phyloP scores from a whole-genome alignment of 2,329 filamentous ascomycete genomes.

The Paecilomyces fulvus region DNA sequence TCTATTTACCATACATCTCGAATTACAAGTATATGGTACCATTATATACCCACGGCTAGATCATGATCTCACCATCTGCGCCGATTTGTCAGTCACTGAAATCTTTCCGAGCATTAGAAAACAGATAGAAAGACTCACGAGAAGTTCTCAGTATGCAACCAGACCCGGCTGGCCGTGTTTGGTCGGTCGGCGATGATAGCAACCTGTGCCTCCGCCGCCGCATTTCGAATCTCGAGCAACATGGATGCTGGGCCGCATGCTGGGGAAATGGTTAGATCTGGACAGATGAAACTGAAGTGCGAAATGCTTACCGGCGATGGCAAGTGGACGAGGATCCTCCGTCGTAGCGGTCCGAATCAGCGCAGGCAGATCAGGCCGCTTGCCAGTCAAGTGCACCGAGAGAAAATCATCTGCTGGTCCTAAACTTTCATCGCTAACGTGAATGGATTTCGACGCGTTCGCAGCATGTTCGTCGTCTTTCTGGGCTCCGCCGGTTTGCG shows the following conservation, averaged over 20 bases:
- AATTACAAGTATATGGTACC: background rate
- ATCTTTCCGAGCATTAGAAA: background rate
- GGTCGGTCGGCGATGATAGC: conserved; percentile 21
- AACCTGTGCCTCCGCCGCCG: conserved; percentile 37
- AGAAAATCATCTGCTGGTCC: background rate
- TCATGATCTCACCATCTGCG: background rate
- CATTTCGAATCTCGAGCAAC: conserved; percentile 42
- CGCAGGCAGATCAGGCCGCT: conserved; percentile 26
- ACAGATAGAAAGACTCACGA: conserved; percentile 28
- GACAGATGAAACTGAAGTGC: background rate
- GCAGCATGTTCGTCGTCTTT: background rate
- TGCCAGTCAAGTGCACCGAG: conserved; percentile 5
- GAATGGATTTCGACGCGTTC: conserved; percentile 2
- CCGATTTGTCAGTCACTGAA: background rate
- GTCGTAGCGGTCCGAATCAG: conserved; percentile 10
- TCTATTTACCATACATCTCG: background rate
- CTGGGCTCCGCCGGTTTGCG: background rate
- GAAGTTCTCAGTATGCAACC: conserved; percentile 43
- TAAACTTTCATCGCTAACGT: conserved; percentile 2
- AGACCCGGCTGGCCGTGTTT: conserved; percentile 23
- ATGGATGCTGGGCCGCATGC: conserved; percentile 40
- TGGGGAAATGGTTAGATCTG: conserved; percentile 19
- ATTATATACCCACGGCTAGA: background rate
- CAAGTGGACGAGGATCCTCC: background rate
- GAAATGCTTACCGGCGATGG: background rate